These are phyloP conservation scores for Macrolepiota fuliginosa DNA, from an alignment of 768 basidiomycete species.

Conservation along the genomic window DNA sequence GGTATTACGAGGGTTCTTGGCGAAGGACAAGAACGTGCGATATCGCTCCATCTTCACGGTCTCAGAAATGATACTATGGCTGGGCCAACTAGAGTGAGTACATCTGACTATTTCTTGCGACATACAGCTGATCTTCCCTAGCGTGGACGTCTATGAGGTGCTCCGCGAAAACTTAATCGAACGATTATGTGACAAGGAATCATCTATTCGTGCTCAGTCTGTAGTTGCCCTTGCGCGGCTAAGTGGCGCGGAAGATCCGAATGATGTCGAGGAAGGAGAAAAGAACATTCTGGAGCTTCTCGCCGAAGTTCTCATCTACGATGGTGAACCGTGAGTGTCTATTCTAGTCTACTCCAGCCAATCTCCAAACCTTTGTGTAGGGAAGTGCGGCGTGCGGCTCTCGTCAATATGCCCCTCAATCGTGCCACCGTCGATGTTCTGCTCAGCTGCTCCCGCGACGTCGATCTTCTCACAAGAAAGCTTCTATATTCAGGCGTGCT, in stretches of 20 bases:
- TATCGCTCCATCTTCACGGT: conserved; percentile 79
- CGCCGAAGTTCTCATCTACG: conserved; percentile 65
- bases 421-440: conserved; percentile 61
- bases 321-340: conserved; percentile 61
- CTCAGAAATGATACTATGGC: conserved; percentile 80
- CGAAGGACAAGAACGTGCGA: conserved; percentile 89
- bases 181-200: conserved; percentile 85
- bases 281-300: conserved; percentile 63
- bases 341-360: background rate
- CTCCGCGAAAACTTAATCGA: conserved; percentile 72
- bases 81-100: conserved; percentile 88
- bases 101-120: background rate
- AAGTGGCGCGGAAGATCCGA: conserved; percentile 66
- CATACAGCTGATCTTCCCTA: conserved; percentile 28
- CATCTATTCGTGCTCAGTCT: conserved; percentile 79
- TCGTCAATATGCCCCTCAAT: conserved; percentile 71
- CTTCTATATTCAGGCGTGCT: conserved; percentile 73
- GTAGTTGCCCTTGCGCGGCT: conserved; percentile 78
- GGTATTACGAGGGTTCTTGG: conserved; percentile 77
- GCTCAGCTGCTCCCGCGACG: conserved; percentile 80
- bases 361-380: conserved; percentile 29
- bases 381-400: conserved; percentile 89
- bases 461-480: conserved; percentile 77
- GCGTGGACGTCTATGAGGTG: conserved; percentile 76
- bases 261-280: conserved; percentile 46